Base-by-base conservation (phyloP, 176 grass and related monocot species). In the Elymus sibiricus region DNA sequence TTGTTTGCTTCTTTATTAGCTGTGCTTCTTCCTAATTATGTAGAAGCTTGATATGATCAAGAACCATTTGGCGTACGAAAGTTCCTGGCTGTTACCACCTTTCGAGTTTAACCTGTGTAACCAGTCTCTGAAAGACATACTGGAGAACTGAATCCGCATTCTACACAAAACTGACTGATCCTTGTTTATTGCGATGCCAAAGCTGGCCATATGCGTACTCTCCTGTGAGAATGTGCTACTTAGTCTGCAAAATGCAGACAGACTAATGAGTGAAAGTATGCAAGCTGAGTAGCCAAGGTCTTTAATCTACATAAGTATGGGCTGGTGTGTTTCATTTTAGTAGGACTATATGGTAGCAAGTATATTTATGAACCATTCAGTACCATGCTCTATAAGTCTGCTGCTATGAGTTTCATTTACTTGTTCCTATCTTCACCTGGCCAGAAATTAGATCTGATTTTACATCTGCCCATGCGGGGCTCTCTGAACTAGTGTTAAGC, bases 221-320 rank as follows among this genome's bases (percentile, higher is more conserved):
- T 69, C 83, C 44, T 42, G 32, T 68, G 73, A 73, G 24, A 22
- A 26, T 22, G 71, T 63, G 21, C 64, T 76, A 74, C 12, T 75
- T 27, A 66, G 26, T 9, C 28, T 65, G 40, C 28, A 37, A 63
- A 85, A 75, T 29, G 35, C 24, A 42, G 29, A 64, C 42, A 53
- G 9, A 77, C 22, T 47, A 49, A 25, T 68, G 22, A 66, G 9
- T 26, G 15, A 78, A 19, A 51, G 22, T 35, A 4, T 69, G 43
- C 55, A 58, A 58, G 55, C 8, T 51, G 62, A 86, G 74, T 38
- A 76, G 28, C 82, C 16, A 84, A 46, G 40, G 71, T 35, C 21
- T 83, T 62, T 43, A 74, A 64, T 84, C 12, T 35, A 76, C 39
- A 6, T 76, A 26, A 34, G 13, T 34, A 76, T 51, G 71, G 55